A percentile compares a stretch with the other conserved stretches of the same genome.
Conservation (phyloP, 306 rosid species). For the Glycyrrhiza uralensis region DNA sequence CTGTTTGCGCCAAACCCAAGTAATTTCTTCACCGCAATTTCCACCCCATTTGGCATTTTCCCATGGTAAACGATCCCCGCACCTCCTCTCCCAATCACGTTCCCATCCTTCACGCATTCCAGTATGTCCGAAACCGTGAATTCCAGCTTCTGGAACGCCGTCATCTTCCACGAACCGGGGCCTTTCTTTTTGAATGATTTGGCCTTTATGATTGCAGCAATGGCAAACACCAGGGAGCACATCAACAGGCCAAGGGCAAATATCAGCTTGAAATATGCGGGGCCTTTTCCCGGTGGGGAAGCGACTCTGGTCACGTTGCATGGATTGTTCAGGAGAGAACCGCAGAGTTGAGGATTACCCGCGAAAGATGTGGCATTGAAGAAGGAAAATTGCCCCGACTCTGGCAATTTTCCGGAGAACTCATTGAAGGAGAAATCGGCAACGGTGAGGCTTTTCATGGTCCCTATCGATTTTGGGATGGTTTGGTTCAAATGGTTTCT, state of each 20-base stretch:
- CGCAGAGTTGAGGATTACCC: constrained; percentile 77
- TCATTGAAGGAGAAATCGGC: constrained; percentile 97
- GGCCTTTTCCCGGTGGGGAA: constrained; percentile 15
- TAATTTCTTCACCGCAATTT: constrained; percentile 77
- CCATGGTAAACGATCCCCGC: constrained; percentile 95
- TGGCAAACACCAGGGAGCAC: constrained; percentile 60
- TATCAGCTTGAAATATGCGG: constrained; percentile 58
- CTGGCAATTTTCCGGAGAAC: constrained; percentile 70
- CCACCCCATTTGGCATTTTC: constrained; percentile 77
- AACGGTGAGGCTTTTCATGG: constrained; percentile 77
- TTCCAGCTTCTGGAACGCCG: constrained; percentile 64
- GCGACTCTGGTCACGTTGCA: constrained; percentile 56
- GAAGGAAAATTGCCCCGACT: constrained; percentile 72
- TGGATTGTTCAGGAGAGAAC: constrained; percentile 64
- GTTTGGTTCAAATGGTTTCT: constrained; percentile 64
- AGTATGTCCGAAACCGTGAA: constrained; percentile 67
- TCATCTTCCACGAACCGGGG: constrained; percentile 67
- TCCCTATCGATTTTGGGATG: constrained; percentile 62
- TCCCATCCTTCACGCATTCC: constrained; percentile 84
- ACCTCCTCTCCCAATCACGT: constrained; percentile 86
- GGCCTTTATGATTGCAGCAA: constrained; percentile 69
- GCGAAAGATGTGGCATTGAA: constrained; percentile 80
- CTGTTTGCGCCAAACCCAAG: constrained; percentile 63
- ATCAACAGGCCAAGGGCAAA: constrained; percentile 68
- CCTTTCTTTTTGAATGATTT: constrained; percentile 52